Percentiles rank a stretch among this genome's conserved stretches.
Conservation (phyloP, 225 moss, liverwort and hornwort species). For the Sphagnum tenellum region DNA sequence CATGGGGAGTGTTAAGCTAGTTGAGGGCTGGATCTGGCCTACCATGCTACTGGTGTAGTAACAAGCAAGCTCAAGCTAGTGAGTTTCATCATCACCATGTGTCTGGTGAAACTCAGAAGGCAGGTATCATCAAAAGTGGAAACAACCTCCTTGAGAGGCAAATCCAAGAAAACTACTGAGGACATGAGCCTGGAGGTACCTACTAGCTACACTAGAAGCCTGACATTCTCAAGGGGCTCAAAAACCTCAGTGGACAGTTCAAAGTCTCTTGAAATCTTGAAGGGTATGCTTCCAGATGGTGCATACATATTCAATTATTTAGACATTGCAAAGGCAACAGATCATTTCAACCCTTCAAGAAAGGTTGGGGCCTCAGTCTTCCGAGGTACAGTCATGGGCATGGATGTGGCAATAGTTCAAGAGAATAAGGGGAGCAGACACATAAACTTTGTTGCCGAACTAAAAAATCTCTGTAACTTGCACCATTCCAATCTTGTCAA, state of each 20-base stretch:
- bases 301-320: conserved; percentile 64
- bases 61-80: too few species aligned
- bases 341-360: conserved; percentile 45
- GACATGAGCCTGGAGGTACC: conserved; percentile 40
- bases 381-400: conserved; percentile 45
- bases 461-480: conserved; percentile 65
- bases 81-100: conserved; percentile 18
- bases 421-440: conserved; percentile 51
- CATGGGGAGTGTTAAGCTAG: too few species aligned
- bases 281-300: conserved; percentile 59
- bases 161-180: conserved; percentile 19
- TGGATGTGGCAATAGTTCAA: conserved; percentile 46
- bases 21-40: too few species aligned
- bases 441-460: conserved; percentile 55
- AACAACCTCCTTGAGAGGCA: conserved; percentile 7
- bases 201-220: conserved; percentile 30
- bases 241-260: conserved; percentile 33
- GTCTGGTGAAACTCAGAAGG: conserved; percentile 34
- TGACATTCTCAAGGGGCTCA: conserved; percentile 27
- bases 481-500: conserved; percentile 63
- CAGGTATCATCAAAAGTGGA: conserved; percentile 12
- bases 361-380: conserved; percentile 59
- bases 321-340: conserved; percentile 70
- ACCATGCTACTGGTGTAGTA: too few species aligned
- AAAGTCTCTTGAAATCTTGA: conserved; percentile 49